Conservation (phyloP, 768 basidiomycete genomes). For the Leccinum olivaceopallidum region DNA sequence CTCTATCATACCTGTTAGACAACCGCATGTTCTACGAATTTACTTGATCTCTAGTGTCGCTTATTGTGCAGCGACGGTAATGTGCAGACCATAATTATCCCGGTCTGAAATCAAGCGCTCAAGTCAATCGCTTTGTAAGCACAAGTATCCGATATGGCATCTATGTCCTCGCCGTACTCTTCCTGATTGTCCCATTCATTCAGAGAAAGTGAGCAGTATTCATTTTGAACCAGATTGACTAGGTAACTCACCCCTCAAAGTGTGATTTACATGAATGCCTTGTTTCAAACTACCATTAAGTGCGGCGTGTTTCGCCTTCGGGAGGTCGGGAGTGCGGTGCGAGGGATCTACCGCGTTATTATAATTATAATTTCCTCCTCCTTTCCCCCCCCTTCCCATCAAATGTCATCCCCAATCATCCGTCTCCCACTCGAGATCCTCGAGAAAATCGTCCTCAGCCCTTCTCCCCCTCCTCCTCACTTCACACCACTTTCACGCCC, state of each 20-base stretch:
- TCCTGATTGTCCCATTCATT: conserved; percentile 61
- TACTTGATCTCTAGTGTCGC: not conserved
- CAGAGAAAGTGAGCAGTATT: conserved; percentile 61
- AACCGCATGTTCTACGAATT: not conserved
- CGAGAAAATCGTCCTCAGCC: conserved; percentile 48
- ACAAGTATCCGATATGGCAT: conserved; percentile 25
- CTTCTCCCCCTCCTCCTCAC: conserved; percentile 51
- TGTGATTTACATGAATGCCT: conserved; percentile 62
- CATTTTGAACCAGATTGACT: conserved; percentile 11
- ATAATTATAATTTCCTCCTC: not conserved
- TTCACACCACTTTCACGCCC: conserved; percentile 39
- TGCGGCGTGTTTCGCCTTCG: not conserved
- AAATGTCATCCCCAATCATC: conserved; percentile 28
- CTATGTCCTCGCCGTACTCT: conserved; percentile 53
- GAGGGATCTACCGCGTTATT: not conserved
- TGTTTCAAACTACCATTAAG: conserved; percentile 57
- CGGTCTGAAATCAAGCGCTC: too few species aligned
- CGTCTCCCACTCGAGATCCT: conserved; percentile 46
- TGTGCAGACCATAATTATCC: too few species aligned
- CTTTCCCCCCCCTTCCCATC: conserved; percentile 1
- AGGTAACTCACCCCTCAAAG: conserved; percentile 36
- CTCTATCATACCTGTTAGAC: not conserved
- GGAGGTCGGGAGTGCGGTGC: not conserved
- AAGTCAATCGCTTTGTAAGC: too few species aligned
- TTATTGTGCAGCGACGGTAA: too few species aligned